Evolutionary conservation across 305 asterid species (phyloP).

Genomic region (Plantago coronopus): DNA sequence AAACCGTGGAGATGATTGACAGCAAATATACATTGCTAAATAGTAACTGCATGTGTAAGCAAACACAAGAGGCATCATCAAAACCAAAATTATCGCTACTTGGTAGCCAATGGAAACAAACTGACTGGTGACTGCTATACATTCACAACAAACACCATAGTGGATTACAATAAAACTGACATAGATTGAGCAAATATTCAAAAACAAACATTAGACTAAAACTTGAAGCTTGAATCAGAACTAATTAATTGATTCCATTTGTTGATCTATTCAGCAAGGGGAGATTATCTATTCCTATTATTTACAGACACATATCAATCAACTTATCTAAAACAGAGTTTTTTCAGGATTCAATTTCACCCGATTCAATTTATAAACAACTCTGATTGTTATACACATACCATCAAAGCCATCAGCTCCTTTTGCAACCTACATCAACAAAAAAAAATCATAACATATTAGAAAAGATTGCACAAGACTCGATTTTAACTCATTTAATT

Average conservation of each 20-base stretch:
- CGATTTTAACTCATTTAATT: background rate
- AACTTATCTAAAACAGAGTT: background rate
- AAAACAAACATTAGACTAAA: background rate
- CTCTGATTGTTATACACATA: constrained; percentile 26
- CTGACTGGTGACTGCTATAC: background rate
- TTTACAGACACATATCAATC: background rate
- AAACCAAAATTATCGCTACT: background rate
- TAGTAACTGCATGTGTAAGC: background rate
- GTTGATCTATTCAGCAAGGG: no score
- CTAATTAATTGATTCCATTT: no score
- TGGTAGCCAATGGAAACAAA: background rate
- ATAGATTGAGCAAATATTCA: background rate
- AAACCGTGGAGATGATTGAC: no score
- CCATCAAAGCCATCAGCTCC: constrained; percentile 81
- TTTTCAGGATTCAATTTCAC: constrained; percentile 3
- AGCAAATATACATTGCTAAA: background rate
- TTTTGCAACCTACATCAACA: constrained; percentile 53
- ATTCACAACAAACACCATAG: background rate
- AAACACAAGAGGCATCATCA: background rate
- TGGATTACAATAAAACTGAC: background rate
- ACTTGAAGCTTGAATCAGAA: background rate
- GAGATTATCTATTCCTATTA: no score
- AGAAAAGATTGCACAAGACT: background rate
- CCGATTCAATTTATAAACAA: no score
- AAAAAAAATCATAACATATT: constrained; percentile 9